Evolutionary conservation across 164 flowering plant species (phyloP).

Genomic region (Sedum album): DNA sequence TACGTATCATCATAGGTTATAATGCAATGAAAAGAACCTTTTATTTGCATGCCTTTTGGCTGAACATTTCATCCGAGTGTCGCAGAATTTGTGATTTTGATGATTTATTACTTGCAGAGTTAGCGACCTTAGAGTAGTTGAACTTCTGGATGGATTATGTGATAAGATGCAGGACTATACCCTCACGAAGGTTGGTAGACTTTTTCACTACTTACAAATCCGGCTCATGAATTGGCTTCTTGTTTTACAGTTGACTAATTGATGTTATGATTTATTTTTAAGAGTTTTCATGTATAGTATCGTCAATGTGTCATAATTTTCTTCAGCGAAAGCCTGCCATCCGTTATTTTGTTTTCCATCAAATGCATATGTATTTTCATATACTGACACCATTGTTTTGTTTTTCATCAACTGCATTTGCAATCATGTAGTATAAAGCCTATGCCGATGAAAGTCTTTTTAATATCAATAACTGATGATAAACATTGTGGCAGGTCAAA

Average conservation of each 20-base stretch:
- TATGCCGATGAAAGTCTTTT: neutral
- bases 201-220: no score
- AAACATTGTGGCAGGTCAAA: slow-evolving; percentile 40
- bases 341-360: no score
- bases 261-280: no score
- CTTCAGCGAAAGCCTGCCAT: no score
- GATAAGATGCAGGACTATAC: slow-evolving; percentile 96
- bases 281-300: no score
- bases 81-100: neutral
- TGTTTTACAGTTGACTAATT: no score
- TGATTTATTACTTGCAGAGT: slow-evolving; percentile 30
- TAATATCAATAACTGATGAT: neutral
- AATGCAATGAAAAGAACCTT: neutral
- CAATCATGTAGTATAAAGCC: neutral
- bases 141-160: slow-evolving; percentile 90
- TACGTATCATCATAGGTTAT: neutral
- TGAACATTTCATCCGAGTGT: neutral
- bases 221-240: no score
- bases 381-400: no score
- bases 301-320: neutral
- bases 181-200: slow-evolving; percentile 49
- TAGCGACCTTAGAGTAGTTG: slow-evolving; percentile 89
- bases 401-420: no score
- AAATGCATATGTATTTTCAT: no score
- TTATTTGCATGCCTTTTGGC: neutral